Percentiles rank a stretch among this genome's conserved stretches.
Conservation (phyloP, 306 rosid species). For the barrel medic (Medicago truncatula) region DNA sequence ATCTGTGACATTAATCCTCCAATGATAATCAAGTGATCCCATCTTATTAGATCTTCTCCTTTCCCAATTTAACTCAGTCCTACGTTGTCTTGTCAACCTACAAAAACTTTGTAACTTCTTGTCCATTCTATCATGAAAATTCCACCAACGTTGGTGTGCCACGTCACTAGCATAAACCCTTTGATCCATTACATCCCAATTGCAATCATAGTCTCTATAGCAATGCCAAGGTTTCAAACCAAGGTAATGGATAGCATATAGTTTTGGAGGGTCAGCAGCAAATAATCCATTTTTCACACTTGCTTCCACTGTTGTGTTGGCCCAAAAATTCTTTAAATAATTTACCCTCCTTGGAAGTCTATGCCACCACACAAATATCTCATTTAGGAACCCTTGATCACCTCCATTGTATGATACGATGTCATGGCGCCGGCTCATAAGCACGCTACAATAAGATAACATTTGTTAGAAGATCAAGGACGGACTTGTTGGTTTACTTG, state of each 20-base stretch:
- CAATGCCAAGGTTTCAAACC: slow-evolving; percentile 95
- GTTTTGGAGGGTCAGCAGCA: slow-evolving; percentile 74
- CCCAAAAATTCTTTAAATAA: slow-evolving; percentile 86
- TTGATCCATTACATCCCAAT: slow-evolving; percentile 73
- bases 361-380: slow-evolving; percentile 99
- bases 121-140: slow-evolving; percentile 67
- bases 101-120: slow-evolving; percentile 61
- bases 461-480: neutral
- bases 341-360: slow-evolving; percentile 86
- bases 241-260: slow-evolving; percentile 77
- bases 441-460: neutral
- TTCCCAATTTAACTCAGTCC: slow-evolving; percentile 84
- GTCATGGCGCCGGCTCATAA: slow-evolving; percentile 62
- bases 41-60: slow-evolving; percentile 52
- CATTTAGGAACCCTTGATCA: slow-evolving; percentile 90
- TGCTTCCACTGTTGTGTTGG: slow-evolving; percentile 70
- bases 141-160: slow-evolving; percentile 92
- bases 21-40: slow-evolving; percentile 62
- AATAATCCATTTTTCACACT: slow-evolving; percentile 68
- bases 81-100: slow-evolving; percentile 63
- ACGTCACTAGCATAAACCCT: slow-evolving; percentile 89
- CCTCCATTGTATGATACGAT: slow-evolving; percentile 90
- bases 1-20: slow-evolving; percentile 83
- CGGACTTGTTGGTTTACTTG: too few species aligned
- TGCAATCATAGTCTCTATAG: slow-evolving; percentile 91